Conservation (phyloP, 2,329 filamentous ascomycete genomes). For the Cladosporium phlei region DNA sequence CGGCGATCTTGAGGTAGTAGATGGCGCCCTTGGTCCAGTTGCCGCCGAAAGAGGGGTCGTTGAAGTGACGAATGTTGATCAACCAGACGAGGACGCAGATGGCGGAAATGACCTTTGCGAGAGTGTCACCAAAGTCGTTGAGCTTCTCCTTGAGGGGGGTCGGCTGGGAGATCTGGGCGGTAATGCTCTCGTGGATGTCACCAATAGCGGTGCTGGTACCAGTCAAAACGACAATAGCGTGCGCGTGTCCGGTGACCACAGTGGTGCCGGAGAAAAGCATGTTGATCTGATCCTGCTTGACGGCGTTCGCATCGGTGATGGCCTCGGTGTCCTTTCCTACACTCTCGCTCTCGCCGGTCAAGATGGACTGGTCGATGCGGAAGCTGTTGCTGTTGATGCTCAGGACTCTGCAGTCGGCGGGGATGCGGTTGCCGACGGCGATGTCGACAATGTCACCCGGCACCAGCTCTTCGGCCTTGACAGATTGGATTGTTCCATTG, state of each 20-base stretch:
- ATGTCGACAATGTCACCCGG: slow-evolving; percentile 89
- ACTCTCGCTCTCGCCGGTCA: slow-evolving; percentile 97
- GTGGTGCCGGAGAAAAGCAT: slow-evolving; percentile 98
- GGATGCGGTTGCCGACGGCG: slow-evolving; percentile 85
- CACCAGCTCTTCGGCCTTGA: slow-evolving; percentile 96
- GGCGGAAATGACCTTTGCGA: slow-evolving; percentile 96
- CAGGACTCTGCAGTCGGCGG: slow-evolving; percentile 86
- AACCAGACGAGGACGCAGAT: slow-evolving; percentile 97
- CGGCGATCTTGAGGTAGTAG: slow-evolving; percentile 98
- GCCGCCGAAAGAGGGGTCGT: slow-evolving; percentile 83
- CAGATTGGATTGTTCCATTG: slow-evolving; percentile 70
- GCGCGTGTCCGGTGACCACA: slow-evolving; percentile 89
- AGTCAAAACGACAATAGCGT: slow-evolving; percentile 83
- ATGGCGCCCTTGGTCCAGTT: slow-evolving; percentile 91
- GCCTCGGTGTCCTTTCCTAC: slow-evolving; percentile 74
- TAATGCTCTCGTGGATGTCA: slow-evolving; percentile 98
- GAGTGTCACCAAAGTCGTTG: slow-evolving; percentile 91
- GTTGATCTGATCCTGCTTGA: slow-evolving; percentile 96
- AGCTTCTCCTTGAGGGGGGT: slow-evolving; percentile 98
- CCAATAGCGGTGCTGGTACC: slow-evolving; percentile 90
- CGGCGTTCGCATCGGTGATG: slow-evolving; percentile 74
- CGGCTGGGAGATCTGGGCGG: slow-evolving; percentile 93
- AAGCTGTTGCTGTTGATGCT: slow-evolving; percentile 97
- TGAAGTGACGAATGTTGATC: slow-evolving; percentile 98
- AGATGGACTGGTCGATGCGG: slow-evolving; percentile 89